These are phyloP conservation scores for Cercospora citrullina DNA, from an alignment of 2,329 filamentous ascomycete genomes.

Conservation along the genomic window DNA sequence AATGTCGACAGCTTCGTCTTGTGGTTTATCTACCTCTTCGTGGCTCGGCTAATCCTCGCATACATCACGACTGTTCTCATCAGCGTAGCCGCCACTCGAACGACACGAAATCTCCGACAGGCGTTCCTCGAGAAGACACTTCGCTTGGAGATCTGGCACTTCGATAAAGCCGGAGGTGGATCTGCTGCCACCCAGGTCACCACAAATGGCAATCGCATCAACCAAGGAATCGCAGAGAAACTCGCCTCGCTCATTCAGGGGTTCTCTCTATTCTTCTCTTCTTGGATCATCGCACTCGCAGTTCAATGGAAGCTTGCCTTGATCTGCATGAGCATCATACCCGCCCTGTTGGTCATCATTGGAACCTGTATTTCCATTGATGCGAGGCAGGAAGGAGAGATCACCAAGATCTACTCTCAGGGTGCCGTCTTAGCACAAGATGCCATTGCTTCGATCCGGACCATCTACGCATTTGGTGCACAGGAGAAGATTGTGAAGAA, in stretches of 20 bases:
- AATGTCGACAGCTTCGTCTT: constrained; percentile 49
- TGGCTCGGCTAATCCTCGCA: constrained; percentile 63
- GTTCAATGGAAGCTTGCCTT: constrained; percentile 48
- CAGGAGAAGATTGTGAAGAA: constrained; percentile 45
- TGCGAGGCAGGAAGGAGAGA: constrained; percentile 39
- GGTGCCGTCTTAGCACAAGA: constrained; percentile 53
- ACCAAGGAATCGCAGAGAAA: constrained; percentile 46
- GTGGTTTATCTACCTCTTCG: constrained; percentile 70
- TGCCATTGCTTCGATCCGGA: constrained; percentile 52
- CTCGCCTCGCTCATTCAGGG: constrained; percentile 39
- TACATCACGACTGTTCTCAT: constrained; percentile 53
- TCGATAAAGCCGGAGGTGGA: constrained; percentile 60
- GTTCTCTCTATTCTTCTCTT: constrained; percentile 43
- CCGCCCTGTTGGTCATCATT: constrained; percentile 43
- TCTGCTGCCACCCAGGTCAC: constrained; percentile 37
- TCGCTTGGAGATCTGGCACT: constrained; percentile 64
- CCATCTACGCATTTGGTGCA: constrained; percentile 53
- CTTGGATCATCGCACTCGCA: constrained; percentile 45
- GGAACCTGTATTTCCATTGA: constrained; percentile 40
- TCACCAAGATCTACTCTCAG: constrained; percentile 44
- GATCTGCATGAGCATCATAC: constrained; percentile 51
- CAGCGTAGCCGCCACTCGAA: constrained; percentile 54
- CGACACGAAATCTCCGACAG: constrained; percentile 54
- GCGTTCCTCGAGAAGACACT: constrained; percentile 66
- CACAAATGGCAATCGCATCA: constrained; percentile 41